These are phyloP conservation scores for Boletus sp. DNA, from an alignment of 768 basidiomycete species.

Conservation along the genomic window DNA sequence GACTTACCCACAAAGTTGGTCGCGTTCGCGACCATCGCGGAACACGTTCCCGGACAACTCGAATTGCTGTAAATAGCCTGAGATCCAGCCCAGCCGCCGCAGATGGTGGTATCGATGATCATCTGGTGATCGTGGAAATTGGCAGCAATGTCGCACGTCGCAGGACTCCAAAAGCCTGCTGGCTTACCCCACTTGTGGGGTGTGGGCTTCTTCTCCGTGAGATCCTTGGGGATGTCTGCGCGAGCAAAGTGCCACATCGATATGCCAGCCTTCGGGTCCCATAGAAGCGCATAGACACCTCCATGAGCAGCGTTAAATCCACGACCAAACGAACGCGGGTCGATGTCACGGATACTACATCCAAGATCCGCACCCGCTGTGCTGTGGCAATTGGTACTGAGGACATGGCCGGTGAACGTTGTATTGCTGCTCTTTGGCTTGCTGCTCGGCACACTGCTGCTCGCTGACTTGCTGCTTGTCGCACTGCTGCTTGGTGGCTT, in stretches of 20 bases:
- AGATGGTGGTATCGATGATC: conserved; percentile 38
- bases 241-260: conserved; percentile 56
- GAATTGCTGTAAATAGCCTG: conserved; percentile 16
- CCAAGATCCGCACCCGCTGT: conserved; percentile 42
- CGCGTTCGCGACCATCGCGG: conserved; percentile 49
- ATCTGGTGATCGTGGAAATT: conserved; percentile 53
- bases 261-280: conserved; percentile 47
- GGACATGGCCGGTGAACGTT: conserved; percentile 22
- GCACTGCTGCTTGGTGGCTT: not conserved
- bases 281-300: conserved; percentile 59
- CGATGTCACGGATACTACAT: conserved; percentile 45
- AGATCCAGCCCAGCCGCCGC: conserved; percentile 30
- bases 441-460: not conserved
- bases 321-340: conserved; percentile 39
- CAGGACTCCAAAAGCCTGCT: conserved; percentile 49
- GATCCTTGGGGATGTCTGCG: conserved; percentile 48
- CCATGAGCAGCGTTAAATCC: conserved; percentile 37
- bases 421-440: not conserved
- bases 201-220: conserved; percentile 40
- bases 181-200: conserved; percentile 53
- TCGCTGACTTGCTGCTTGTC: not conserved
- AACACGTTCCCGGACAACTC: conserved; percentile 44
- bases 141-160: conserved; percentile 43
- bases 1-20: conserved; percentile 50
- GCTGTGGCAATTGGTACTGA: conserved; percentile 39